Evolutionary conservation across 2,329 filamentous ascomycete genomes (phyloP), one percentile per base, ranked within the genome.

Genomic region (Neurospora sp.): DNA sequence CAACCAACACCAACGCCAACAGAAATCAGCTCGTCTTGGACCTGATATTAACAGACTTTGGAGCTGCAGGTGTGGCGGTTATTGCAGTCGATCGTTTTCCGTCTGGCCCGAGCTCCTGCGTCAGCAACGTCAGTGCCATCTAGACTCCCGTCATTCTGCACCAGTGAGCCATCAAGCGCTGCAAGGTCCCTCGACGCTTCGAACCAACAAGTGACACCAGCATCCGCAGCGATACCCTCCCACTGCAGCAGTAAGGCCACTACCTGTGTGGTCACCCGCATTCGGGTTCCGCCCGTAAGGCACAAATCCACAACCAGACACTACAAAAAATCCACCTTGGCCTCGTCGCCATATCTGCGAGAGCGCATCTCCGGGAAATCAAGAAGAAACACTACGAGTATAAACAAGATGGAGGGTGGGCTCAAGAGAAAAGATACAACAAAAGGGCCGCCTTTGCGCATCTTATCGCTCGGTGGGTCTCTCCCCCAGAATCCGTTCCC

Each of bases 391-490:
- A 43, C 1, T 3, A 43, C 1, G 11, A 58, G 23, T 28, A 23
- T 19, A 58, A 28, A 28, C 17, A 66, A 62, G 39, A 88, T 88
- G 85, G 85, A 87, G 72, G 83, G 81, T 75, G 83, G 82, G 71
- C 80, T 97, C 76, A 90, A 90, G 81, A 89, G 95, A 79, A 96
- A 96, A 82, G 95, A 98, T 81, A 97, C 95, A 71, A 97, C 93
- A 68, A 97, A 96, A 82, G 95, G 95, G 67, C 93, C 95, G 78
- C 95, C 96, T 69, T 82, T 98, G 80, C 91, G 96, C 79, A 91
- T 99, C 74, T 85, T 99, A 13, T 97, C 93, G 38, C 86, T 99
- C 75, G 93, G 93, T 96, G 86, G 72, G 88, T 79, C 43, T 66
- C 17, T 66, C 8, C 67, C 70, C 38, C 23, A 66, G 28, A 43